Evolutionary conservation across 768 basidiomycete genomes (phyloP), one percentile per base, ranked within the genome.

Genomic region (Psilocybe sp.): DNA sequence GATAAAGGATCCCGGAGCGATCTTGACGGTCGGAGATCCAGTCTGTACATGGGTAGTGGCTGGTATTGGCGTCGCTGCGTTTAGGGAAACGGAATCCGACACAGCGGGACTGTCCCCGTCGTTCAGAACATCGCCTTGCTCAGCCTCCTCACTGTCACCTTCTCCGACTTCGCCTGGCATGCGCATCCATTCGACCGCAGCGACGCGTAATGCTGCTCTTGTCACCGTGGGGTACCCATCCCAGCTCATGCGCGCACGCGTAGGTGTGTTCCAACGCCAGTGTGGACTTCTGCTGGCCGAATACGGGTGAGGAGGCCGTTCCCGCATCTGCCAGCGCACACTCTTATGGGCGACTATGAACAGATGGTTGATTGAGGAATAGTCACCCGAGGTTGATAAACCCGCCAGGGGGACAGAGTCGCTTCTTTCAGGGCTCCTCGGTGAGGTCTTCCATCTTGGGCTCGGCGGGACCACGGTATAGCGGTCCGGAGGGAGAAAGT

Each of bases 261-360:
- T 5, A 98, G 73, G 64, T 98, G 96, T 57, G 96, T 78, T 2
- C 96, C 96, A 49, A 76, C 71, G 9, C 96, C 96, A 0, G 60
- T 49, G 65, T 96, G 98, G 1, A 95, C 95, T 70, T 95, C 92
- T 5, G 82, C 69, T 15, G 76, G 65, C 2, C 96, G 79, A 39
- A 97, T 93, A 59, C 96, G 93, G 0, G 90, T 91, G 28, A 98
- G 76, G 3, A 98, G 77, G 1, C 92, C 96, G 56, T 98, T 98
- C 0, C 96, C 96, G 60, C 93, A 92, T 16, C 92, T 94, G 54
- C 37, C 8, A 14, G 16, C 2, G 13, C 13, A 35, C 19, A 14
- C 45, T 28, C 42, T 19, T 5, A 18, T 14, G 34, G 9, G 37
- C 32, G 18, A 11, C 9, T 16, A 41, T 20, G 28, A n/a, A n/a